These are phyloP conservation scores for Populus pruinosa DNA, from an alignment of 345 rosid genomes.

Conservation along the genomic window DNA sequence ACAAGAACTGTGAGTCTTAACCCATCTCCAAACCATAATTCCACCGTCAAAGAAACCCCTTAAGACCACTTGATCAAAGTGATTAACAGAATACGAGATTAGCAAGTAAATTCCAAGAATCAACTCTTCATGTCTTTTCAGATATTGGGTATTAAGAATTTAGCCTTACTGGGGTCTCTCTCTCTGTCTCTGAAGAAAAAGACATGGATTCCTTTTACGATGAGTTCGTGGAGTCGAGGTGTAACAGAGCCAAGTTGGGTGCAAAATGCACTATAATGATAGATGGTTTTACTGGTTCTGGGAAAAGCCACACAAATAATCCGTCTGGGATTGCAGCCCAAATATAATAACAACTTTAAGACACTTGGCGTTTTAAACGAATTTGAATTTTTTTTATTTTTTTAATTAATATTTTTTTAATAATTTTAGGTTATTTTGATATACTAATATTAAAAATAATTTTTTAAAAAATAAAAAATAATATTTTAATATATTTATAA, in stretches of 20 bases:
- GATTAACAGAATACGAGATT: constrained; percentile 64
- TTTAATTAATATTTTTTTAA: too few relatives aligned
- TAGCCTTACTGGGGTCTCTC: constrained; percentile 74
- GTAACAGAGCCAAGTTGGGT: constrained; percentile 72
- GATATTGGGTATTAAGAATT: constrained; percentile 88
- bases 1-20: constrained; percentile 30
- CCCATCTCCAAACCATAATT: constrained; percentile 45
- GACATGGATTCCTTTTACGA: constrained; percentile 66
- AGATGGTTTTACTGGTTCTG: constrained; percentile 96
- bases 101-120: constrained; percentile 55
- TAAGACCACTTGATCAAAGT: constrained; percentile 88
- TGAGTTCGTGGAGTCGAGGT: constrained; percentile 67
- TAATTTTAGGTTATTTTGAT: too few relatives aligned
- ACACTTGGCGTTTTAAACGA: too few relatives aligned
- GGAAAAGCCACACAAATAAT: constrained; percentile 62
- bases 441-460: too few relatives aligned
- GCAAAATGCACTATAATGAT: constrained; percentile 82
- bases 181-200: constrained; percentile 47
- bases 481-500: too few relatives aligned
- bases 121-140: constrained; percentile 63
- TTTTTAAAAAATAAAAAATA: too few relatives aligned
- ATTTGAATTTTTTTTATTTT: too few relatives aligned
- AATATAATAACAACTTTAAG: too few relatives aligned
- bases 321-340: too few relatives aligned
- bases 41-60: constrained; percentile 40